A percentile compares a stretch with the other conserved stretches of the same genome.
Evolutionary conservation across 345 rosid genomes (phyloP).

Genomic region (Citrus trifoliata): DNA sequence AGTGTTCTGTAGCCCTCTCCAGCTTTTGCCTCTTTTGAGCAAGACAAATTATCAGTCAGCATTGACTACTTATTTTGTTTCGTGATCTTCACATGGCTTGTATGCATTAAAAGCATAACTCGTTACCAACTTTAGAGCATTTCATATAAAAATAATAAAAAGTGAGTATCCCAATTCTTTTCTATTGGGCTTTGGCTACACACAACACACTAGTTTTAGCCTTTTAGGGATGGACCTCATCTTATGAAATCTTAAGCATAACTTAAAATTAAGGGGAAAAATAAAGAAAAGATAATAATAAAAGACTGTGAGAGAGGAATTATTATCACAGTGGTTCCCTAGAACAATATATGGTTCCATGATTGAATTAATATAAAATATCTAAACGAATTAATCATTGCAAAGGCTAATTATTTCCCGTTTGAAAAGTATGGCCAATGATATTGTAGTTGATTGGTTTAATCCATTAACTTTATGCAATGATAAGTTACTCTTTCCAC

Average conservation of each 20-base stretch:
- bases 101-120: slow-evolving; percentile 12
- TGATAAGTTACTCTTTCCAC: neutral
- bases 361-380: neutral
- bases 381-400: too few species aligned
- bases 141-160: neutral
- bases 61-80: neutral
- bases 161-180: neutral
- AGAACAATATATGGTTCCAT: neutral
- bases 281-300: too few species aligned
- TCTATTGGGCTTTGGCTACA: neutral
- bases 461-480: neutral
- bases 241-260: neutral
- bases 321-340: neutral
- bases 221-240: neutral
- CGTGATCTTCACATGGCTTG: slow-evolving; percentile 8
- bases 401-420: neutral
- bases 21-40: slow-evolving; percentile 12
- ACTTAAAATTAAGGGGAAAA: neutral
- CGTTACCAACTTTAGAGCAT: neutral
- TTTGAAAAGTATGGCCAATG: neutral
- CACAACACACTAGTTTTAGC: neutral
- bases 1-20: neutral
- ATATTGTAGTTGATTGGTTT: neutral
- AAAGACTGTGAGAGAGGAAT: neutral
- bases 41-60: neutral